phyloP scores from a whole-genome alignment of 2,329 filamentous ascomycete genomes.

The Verticillium isaacii region DNA sequence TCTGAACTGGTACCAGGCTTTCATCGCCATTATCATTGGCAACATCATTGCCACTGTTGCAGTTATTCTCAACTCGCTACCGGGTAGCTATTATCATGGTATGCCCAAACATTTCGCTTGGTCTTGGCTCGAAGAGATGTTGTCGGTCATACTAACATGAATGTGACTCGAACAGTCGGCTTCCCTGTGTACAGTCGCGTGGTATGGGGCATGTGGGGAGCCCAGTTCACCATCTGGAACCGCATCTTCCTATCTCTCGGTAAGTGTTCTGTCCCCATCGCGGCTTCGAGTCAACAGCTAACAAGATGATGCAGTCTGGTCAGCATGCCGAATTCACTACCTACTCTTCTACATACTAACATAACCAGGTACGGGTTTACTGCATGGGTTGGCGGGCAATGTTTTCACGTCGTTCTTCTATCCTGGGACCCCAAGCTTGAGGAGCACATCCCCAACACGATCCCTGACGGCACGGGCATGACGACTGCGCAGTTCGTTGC shows the following conservation, averaged over 20 bases:
- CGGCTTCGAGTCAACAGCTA: background rate
- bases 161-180: conserved; percentile 12
- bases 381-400: conserved; percentile 41
- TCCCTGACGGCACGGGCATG: conserved; percentile 34
- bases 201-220: conserved; percentile 24
- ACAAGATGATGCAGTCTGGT: conserved; percentile 17
- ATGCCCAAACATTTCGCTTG: conserved; percentile 5
- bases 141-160: background rate
- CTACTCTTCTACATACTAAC: conserved; percentile 1
- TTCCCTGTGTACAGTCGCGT: conserved; percentile 27
- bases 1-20: conserved; percentile 36
- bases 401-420: conserved; percentile 38
- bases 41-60: conserved; percentile 32
- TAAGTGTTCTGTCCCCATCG: conserved; percentile 15
- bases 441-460: conserved; percentile 33
- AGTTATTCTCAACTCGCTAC: conserved; percentile 36
- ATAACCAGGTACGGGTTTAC: conserved; percentile 34
- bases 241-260: conserved; percentile 35
- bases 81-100: conserved; percentile 36
- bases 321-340: background rate
- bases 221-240: conserved; percentile 25
- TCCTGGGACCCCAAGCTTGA: conserved; percentile 39
- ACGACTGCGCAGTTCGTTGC: conserved; percentile 37
- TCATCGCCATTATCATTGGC: conserved; percentile 33
- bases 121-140: background rate